Conservation (phyloP, 2,329 filamentous ascomycete species). For the Pseudopyrenochaeta lycopersici region DNA sequence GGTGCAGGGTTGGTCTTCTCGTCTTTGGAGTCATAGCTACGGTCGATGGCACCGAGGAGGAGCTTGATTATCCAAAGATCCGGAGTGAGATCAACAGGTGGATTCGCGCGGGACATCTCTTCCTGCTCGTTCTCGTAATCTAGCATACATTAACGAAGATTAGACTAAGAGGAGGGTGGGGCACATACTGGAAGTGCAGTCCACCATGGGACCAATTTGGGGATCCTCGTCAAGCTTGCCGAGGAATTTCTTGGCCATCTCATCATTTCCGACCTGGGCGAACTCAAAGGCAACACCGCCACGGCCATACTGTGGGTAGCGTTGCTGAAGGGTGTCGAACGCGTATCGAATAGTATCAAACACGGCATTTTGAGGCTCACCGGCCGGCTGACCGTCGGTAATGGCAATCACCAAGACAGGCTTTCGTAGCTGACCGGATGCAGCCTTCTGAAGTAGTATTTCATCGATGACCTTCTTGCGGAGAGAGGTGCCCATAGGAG, state of each 20-base stretch:
- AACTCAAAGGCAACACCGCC: constrained; percentile 73
- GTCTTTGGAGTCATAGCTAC: constrained; percentile 71
- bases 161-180: not conserved
- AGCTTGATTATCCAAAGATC: constrained; percentile 74
- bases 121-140: constrained; percentile 74
- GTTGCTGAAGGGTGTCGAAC: constrained; percentile 59
- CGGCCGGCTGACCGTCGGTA: constrained; percentile 72
- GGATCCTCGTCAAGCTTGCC: constrained; percentile 71
- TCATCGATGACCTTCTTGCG: constrained; percentile 70
- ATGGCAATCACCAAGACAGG: constrained; percentile 72
- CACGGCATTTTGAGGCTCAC: constrained; percentile 66
- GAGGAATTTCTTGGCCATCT: constrained; percentile 70
- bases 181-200: constrained; percentile 73
- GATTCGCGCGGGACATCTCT: constrained; percentile 69
- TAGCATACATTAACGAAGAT: constrained; percentile 33
- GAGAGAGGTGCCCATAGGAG: constrained; percentile 71
- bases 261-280: constrained; percentile 74
- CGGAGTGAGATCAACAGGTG: constrained; percentile 69
- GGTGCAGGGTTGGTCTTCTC: constrained; percentile 61
- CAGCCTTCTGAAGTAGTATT: constrained; percentile 64
- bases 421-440: constrained; percentile 65
- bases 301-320: constrained; percentile 59
- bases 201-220: constrained; percentile 67
- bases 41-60: constrained; percentile 72
- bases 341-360: constrained; percentile 66